phyloP scores from a whole-genome alignment of 306 rosid species.

The Hylodesmum podocarpum region DNA sequence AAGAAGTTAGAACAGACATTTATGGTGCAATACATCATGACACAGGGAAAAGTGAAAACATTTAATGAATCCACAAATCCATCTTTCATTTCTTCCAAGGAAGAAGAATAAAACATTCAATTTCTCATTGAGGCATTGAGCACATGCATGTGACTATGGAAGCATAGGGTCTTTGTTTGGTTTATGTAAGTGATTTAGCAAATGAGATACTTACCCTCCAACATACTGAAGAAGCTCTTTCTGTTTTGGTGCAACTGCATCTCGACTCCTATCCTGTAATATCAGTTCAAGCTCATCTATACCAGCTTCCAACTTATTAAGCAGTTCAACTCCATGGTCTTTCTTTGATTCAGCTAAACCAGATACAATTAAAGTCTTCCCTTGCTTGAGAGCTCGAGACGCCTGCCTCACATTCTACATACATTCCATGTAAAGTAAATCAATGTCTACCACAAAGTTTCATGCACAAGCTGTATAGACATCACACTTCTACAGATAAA shows the following conservation, averaged over 20 bases:
- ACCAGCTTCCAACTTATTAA: conserved; percentile 81
- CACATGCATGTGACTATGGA: neutral
- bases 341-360: conserved; percentile 91
- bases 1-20: neutral
- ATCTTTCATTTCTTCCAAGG: neutral
- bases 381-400: conserved; percentile 78
- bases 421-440: conserved; percentile 37
- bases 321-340: conserved; percentile 77
- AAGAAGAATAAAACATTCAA: neutral
- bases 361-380: conserved; percentile 70
- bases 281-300: conserved; percentile 86
- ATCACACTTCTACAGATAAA: neutral
- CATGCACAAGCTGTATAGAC: neutral
- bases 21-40: neutral
- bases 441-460: conserved; percentile 7
- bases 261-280: conserved; percentile 73
- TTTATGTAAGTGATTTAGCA: neutral
- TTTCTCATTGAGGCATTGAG: conserved; percentile 22
- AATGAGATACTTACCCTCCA: conserved; percentile 65
- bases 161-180: conserved; percentile 1
- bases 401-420: conserved; percentile 92
- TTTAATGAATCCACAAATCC: neutral
- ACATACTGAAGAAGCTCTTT: conserved; percentile 90
- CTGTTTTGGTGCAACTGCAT: conserved; percentile 75
- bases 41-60: conserved; percentile 15